Base-by-base conservation (phyloP, 1,139 yeast genomes). In the Yamadazyma oceani region DNA sequence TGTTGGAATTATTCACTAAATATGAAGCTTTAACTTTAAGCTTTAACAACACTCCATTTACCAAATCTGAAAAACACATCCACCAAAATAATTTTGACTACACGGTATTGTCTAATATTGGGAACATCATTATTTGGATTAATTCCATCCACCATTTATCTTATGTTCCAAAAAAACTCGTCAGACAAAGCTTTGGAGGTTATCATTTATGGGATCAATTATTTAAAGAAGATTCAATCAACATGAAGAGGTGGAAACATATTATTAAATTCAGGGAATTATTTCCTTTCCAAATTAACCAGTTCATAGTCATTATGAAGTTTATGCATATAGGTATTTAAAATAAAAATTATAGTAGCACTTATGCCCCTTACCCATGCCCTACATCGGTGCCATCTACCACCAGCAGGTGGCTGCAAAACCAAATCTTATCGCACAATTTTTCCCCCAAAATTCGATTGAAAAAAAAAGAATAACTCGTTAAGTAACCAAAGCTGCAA, bases 221-320 rank as follows among this genome's bases (percentile, higher is more conserved):
- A 37, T 59, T 58, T 36, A 60, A 67, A 40, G 65, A 64, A 40
- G 54, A 60, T 22, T 52, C 62, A 7, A 67, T 69, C 54, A 69
- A 68, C 43, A 57, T 69, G 36, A 69, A 69, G 45, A 57, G 76
- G 46, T 70, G 76, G 76, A 70, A 70, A 43, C 75, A 69, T 42
- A 56, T 70, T 16, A 61, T 64, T 33, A 69, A 67, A 43, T 66
- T 62, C 46, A 56, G 75, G 48, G 64, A 60, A 34, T 50, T 57
- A 10, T 70, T 69, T 43, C 60, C 69, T 5, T 66, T 55, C 37
- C 75, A 69, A 49, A 72, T 64, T 37, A 70, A 70, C 43, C 74
- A 69, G 48, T 69, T 70, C 43, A 57, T 67, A 49, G 58, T 69
- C 43, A 62, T 69, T 13, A 55, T 69, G 43, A 54, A 71, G 34